Conservation (phyloP, 495 filamentous ascomycete genomes). For the Staphylotrichum longicolle region DNA sequence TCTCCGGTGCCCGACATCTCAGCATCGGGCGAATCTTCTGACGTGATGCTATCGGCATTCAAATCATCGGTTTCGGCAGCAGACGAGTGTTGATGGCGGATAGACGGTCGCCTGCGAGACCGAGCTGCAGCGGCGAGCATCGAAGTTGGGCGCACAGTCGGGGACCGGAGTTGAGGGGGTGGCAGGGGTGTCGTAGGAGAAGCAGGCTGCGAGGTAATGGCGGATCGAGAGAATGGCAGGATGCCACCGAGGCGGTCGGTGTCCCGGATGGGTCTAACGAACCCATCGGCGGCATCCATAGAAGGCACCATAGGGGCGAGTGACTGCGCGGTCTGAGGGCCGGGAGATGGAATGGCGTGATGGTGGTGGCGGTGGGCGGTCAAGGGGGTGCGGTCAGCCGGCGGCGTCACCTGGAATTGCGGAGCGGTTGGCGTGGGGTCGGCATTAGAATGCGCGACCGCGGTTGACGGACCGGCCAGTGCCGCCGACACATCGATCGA, state of each 20-base stretch:
- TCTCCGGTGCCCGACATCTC: slow-evolving; percentile 73
- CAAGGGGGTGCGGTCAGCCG: slow-evolving; percentile 71
- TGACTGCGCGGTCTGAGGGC: slow-evolving; percentile 60
- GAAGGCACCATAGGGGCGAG: slow-evolving; percentile 66
- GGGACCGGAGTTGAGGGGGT: slow-evolving; percentile 53
- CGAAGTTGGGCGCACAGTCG: slow-evolving; percentile 52
- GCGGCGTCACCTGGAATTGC: slow-evolving; percentile 66
- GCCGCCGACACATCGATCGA: slow-evolving; percentile 48
- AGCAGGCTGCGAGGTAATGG: slow-evolving; percentile 77
- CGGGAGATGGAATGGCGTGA: slow-evolving; percentile 51
- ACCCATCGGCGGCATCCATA: slow-evolving; percentile 72
- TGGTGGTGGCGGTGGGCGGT: slow-evolving; percentile 56
- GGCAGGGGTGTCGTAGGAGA: slow-evolving; percentile 90
- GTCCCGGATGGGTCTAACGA: slow-evolving; percentile 80
- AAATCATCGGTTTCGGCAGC: slow-evolving; percentile 84
- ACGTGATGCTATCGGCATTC: slow-evolving; percentile 73
- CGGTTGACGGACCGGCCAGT: slow-evolving; percentile 46
- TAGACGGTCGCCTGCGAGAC: slow-evolving; percentile 66
- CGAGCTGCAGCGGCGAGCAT: slow-evolving; percentile 44
- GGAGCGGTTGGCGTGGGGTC: slow-evolving; percentile 63
- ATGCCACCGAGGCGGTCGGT: slow-evolving; percentile 83
- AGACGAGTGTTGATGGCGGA: slow-evolving; percentile 82
- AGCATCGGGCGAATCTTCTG: slow-evolving; percentile 61
- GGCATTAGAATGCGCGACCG: slow-evolving; percentile 36
- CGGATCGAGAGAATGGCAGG: slow-evolving; percentile 65